Evolutionary conservation across 495 filamentous ascomycete species (phyloP).

Genomic region (Aspergillus diversus): DNA sequence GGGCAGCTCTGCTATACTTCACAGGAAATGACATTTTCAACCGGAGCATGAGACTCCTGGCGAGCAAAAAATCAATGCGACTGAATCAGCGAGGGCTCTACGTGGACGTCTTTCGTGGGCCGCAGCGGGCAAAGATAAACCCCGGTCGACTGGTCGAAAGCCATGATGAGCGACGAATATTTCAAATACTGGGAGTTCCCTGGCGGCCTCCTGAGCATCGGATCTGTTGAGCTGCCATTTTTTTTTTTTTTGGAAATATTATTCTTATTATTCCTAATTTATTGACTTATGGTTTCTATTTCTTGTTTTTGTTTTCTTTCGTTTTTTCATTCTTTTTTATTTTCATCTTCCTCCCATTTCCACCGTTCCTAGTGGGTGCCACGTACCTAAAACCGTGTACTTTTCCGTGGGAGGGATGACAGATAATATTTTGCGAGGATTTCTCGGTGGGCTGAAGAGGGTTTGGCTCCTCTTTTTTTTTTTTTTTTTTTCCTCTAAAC

Average conservation of each 20-base stretch:
- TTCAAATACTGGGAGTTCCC: conserved; percentile 81
- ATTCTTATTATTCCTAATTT: background rate
- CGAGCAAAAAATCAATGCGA: conserved; percentile 81
- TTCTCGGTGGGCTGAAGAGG: conserved; percentile 9
- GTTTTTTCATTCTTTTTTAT: conserved; percentile 8
- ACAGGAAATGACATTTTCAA: conserved; percentile 98
- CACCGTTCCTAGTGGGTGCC: conserved; percentile 5
- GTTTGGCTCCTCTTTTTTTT: conserved; percentile 3
- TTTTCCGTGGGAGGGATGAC: conserved; percentile 10
- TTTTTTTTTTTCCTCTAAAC: background rate
- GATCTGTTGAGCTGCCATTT: conserved; percentile 60
- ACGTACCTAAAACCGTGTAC: conserved; percentile 9
- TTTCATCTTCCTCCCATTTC: background rate
- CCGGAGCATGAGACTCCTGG: conserved; percentile 79
- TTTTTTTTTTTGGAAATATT: conserved; percentile 11
- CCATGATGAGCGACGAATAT: conserved; percentile 79
- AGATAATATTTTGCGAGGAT: conserved; percentile 22
- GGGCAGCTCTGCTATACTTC: conserved; percentile 92
- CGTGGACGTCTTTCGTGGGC: conserved; percentile 69
- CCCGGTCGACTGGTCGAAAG: conserved; percentile 76
- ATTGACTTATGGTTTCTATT: conserved; percentile 2
- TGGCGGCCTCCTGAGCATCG: conserved; percentile 84
- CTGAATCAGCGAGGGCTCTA: conserved; percentile 87
- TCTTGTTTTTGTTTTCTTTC: conserved; percentile 7
- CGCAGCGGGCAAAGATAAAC: conserved; percentile 64